Conservation (phyloP, 202 grass and related monocot species). For the Elaeis oleifera region DNA sequence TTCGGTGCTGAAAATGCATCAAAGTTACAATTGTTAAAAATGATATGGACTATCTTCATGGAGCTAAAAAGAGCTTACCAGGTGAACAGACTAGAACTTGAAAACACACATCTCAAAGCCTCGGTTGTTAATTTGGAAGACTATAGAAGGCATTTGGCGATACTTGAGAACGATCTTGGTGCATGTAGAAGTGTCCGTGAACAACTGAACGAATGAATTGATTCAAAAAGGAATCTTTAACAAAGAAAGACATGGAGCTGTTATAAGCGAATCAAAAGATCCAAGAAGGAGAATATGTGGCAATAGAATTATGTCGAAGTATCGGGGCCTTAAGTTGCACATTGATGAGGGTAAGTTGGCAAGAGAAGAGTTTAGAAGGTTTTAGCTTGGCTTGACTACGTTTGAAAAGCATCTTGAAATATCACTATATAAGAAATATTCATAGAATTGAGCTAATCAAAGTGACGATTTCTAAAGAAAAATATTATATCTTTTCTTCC, state of each 20-base stretch:
- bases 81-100: conserved; percentile 43
- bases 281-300: conserved; percentile 24
- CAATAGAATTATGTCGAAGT: conserved; percentile 38
- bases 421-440: too few relatives aligned
- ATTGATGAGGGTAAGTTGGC: too few relatives aligned
- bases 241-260: conserved; percentile 35
- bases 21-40: conserved; percentile 21
- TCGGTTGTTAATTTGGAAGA: not conserved
- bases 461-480: too few relatives aligned
- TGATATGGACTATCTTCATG: conserved; percentile 19
- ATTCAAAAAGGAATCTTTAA: conserved; percentile 16
- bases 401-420: too few relatives aligned
- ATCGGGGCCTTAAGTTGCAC: not conserved
- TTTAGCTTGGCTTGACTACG: too few relatives aligned
- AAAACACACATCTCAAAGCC: conserved; percentile 53
- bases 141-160: not conserved
- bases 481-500: not conserved
- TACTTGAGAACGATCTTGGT: conserved; percentile 22
- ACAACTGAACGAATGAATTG: conserved; percentile 25
- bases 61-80: conserved; percentile 38
- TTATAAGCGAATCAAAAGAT: conserved; percentile 43
- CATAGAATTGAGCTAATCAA: too few relatives aligned
- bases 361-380: too few relatives aligned
- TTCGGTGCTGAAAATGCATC: conserved; percentile 49
- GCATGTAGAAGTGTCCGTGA: conserved; percentile 29